These are phyloP conservation scores for Russula dissimulans DNA, from an alignment of 768 basidiomycete species.

Conservation along the genomic window DNA sequence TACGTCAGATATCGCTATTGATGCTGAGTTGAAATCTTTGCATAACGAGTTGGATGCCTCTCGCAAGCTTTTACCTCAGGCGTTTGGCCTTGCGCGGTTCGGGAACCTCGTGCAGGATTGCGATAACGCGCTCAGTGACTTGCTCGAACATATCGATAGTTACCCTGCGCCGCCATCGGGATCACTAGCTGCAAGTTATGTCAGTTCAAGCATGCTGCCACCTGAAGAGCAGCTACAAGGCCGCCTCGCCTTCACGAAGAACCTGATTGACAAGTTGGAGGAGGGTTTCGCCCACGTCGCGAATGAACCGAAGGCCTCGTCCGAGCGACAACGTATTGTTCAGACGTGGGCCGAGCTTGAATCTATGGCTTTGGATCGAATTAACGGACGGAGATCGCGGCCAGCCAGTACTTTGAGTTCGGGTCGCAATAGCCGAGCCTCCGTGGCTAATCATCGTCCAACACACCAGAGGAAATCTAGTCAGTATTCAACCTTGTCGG, in stretches of 20 bases:
- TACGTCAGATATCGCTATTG: slow-evolving; percentile 31
- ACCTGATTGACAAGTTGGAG: slow-evolving; percentile 39
- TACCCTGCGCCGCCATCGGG: slow-evolving; percentile 55
- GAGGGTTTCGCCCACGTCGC: slow-evolving; percentile 34
- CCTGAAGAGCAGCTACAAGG: slow-evolving; percentile 61
- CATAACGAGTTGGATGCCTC: slow-evolving; percentile 48
- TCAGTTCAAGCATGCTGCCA: slow-evolving; percentile 32
- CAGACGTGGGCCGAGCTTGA: slow-evolving; percentile 77
- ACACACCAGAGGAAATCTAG: slow-evolving; percentile 26
- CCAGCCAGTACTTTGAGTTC: slow-evolving; percentile 60
- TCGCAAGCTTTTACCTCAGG: slow-evolving; percentile 37
- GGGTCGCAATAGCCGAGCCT: slow-evolving; percentile 47
- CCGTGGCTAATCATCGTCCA: slow-evolving; percentile 25
- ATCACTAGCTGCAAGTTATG: slow-evolving; percentile 42
- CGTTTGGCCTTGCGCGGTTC: slow-evolving; percentile 50
- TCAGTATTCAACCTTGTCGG: slow-evolving; percentile 35
- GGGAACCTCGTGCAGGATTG: slow-evolving; percentile 42
- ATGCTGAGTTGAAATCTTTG: slow-evolving; percentile 56
- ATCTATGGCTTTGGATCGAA: slow-evolving; percentile 68
- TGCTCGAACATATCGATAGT: slow-evolving; percentile 80
- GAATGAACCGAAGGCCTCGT: slow-evolving; percentile 50
- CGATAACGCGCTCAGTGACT: slow-evolving; percentile 72
- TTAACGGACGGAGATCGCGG: slow-evolving; percentile 52
- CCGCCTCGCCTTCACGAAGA: slow-evolving; percentile 55
- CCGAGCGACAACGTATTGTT: slow-evolving; percentile 55